phyloP scores from a whole-genome alignment of 1,284 basidiomycete genomes.

The Cronartium ribicola region DNA sequence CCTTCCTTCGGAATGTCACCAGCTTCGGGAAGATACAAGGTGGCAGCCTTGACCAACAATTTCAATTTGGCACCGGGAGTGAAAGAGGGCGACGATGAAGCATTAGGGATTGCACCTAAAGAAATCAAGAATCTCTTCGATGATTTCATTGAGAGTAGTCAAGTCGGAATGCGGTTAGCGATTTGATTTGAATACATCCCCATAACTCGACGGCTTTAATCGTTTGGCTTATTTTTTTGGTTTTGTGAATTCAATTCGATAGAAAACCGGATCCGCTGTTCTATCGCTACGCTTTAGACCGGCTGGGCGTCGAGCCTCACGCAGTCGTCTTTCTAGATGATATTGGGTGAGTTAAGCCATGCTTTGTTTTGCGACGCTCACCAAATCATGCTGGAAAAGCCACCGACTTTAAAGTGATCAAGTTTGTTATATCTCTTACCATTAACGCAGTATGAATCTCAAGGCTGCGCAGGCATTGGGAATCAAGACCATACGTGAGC shows the following conservation, averaged over 20 bases:
- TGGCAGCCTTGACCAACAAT: constrained; percentile 53
- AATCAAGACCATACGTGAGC: constrained; percentile 52
- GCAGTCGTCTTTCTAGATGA: constrained; percentile 53
- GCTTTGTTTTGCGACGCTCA: not conserved
- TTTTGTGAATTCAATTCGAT: not conserved
- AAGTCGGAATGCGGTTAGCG: constrained; percentile 50
- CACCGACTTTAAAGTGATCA: not conserved
- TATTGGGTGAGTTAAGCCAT: constrained; percentile 46
- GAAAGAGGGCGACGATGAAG: constrained; percentile 45
- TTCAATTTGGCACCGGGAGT: constrained; percentile 47
- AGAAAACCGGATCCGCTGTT: constrained; percentile 53
- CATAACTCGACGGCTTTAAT: not conserved
- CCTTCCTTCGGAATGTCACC: not conserved
- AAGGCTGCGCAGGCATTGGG: constrained; percentile 51
- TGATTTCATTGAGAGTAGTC: constrained; percentile 51
- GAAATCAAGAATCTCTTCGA: constrained; percentile 50
- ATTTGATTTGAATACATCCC: not conserved
- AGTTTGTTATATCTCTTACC: not conserved
- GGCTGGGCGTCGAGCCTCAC: constrained; percentile 47
- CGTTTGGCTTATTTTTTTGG: not conserved
- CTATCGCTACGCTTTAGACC: constrained; percentile 50
- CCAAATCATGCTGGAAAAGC: not conserved
- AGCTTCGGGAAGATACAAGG: constrained; percentile 48
- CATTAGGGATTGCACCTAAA: constrained; percentile 43
- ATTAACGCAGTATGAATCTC: constrained; percentile 46